Percentiles rank a stretch among this genome's conserved stretches.
Evolutionary conservation across 2,329 filamentous ascomycete species (phyloP).

Genomic region (Ilyonectria destructans): DNA sequence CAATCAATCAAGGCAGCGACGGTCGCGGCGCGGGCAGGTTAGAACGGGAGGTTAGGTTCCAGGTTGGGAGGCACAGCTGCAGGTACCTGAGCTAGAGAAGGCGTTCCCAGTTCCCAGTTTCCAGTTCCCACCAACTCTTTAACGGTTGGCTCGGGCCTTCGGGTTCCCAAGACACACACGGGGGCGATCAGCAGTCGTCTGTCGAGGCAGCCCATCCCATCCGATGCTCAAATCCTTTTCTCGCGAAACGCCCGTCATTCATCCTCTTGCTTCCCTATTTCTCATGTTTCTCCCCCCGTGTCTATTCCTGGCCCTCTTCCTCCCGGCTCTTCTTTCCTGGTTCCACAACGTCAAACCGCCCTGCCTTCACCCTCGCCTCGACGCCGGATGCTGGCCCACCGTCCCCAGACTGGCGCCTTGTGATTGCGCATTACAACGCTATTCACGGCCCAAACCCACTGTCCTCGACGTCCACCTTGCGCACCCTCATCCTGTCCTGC

Average conservation of each 20-base stretch:
- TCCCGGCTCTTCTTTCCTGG: constrained; percentile 3
- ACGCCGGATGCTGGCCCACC: constrained; percentile 25
- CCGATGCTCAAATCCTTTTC: constrained; percentile 10
- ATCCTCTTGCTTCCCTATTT: constrained; percentile 2
- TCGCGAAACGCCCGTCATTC: constrained; percentile 13
- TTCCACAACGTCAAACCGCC: constrained; percentile 16
- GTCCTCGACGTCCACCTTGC: constrained; percentile 8
- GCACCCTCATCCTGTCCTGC: constrained; percentile 23
- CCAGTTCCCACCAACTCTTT: not conserved
- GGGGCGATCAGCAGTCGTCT: not conserved
- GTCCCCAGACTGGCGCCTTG: constrained; percentile 9
- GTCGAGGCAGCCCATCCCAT: constrained; percentile 10
- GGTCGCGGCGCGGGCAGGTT: not conserved
- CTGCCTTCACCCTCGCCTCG: not conserved
- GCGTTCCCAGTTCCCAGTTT: constrained; percentile 1
- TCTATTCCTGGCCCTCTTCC: not conserved
- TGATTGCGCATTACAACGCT: constrained; percentile 28
- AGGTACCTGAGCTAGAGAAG: constrained; percentile 23
- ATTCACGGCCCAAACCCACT: constrained; percentile 8
- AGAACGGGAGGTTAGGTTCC: not conserved
- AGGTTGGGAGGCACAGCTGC: not conserved
- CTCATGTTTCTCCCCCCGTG: not conserved
- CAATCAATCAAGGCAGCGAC: constrained; percentile 1
- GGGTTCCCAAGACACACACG: constrained; percentile 7
- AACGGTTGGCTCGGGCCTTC: constrained; percentile 23